Percentiles rank a stretch among this genome's conserved stretches.
Evolutionary conservation across 345 rosid species (phyloP).

Genomic region (Syzygium aqueum): DNA sequence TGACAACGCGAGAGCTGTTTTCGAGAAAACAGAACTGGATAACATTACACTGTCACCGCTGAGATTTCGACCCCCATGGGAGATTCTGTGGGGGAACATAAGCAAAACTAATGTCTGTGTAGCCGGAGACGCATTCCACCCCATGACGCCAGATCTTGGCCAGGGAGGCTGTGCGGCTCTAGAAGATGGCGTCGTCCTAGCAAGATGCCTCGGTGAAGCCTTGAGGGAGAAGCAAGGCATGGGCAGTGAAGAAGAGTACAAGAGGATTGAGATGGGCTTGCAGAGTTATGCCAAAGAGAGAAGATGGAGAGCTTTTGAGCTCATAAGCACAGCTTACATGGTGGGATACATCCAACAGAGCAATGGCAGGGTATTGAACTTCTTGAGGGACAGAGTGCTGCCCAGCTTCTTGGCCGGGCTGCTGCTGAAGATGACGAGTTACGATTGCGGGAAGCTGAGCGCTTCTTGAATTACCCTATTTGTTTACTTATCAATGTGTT

Average conservation of each 20-base stretch:
- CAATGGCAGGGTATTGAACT: constrained; percentile 17
- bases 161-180: constrained; percentile 23
- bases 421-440: neutral
- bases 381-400: neutral
- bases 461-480: neutral
- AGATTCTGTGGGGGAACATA: constrained; percentile 40
- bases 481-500: neutral
- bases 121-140: constrained; percentile 63
- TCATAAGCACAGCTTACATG: constrained; percentile 30
- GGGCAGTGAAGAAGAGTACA: neutral
- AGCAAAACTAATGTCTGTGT: constrained; percentile 33
- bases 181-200: constrained; percentile 24
- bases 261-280: neutral
- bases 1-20: neutral
- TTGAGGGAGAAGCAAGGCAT: neutral
- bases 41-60: constrained; percentile 17
- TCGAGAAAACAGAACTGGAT: constrained; percentile 32
- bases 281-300: constrained; percentile 2
- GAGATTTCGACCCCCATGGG: constrained; percentile 50
- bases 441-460: neutral
- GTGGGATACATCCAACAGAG: constrained; percentile 47
- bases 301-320: constrained; percentile 64
- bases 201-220: neutral
- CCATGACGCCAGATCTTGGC: constrained; percentile 52
- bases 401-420: neutral